Evolutionary conservation across 352 stramenopile genomes (phyloP), one percentile per base, ranked within the genome.

Genomic region (Globisporangium yorkense): DNA sequence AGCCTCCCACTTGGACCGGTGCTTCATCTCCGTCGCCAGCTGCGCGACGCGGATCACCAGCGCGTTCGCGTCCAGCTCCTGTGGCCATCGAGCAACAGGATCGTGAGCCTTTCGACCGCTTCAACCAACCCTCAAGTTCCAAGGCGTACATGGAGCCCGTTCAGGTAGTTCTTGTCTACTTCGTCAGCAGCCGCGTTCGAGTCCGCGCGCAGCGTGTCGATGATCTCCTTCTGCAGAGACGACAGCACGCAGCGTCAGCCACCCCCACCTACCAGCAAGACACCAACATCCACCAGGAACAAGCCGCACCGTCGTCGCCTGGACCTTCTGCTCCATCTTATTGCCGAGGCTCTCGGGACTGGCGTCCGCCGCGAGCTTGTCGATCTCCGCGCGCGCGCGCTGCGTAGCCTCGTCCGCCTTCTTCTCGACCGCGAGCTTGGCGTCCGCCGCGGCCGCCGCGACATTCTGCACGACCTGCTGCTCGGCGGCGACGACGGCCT

Each of bases 21-120:
- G 79, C 77, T 93, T 93, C 83, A 93, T 93, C 67, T 93, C 83
- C 4, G 80, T 91, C 54, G 80, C 75, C 21, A 93, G 57, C 56
- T 93, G 83, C 2, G 83, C 80, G 24, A 93, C 79, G 31, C 83
- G 83, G 51, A 93, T 83, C 9, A 78, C 74, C n/a, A 93, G 60
- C 45, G 75, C 70, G 48, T 87, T 84, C 20, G 79, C 61, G 52
- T 89, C 83, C 52, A 92, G 61, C 44, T 88, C 75, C 80, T 89
- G 39, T 33, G 21, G 27, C 15, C 10, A 61, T n/a, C 9, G 35
- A 37, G n/a, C n/a, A 18, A 41, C 2, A 44, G 13, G 21, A 40
- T 29, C 0, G 12, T 33, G 21, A 35, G 20, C 29, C 16, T 39
- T 40, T 31, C n/a, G 5, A 44, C 13, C 9, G 18, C 16, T 16